These are phyloP conservation scores for Talaromyces sp. DNA, from an alignment of 2,329 filamentous ascomycete species.

Conservation along the genomic window DNA sequence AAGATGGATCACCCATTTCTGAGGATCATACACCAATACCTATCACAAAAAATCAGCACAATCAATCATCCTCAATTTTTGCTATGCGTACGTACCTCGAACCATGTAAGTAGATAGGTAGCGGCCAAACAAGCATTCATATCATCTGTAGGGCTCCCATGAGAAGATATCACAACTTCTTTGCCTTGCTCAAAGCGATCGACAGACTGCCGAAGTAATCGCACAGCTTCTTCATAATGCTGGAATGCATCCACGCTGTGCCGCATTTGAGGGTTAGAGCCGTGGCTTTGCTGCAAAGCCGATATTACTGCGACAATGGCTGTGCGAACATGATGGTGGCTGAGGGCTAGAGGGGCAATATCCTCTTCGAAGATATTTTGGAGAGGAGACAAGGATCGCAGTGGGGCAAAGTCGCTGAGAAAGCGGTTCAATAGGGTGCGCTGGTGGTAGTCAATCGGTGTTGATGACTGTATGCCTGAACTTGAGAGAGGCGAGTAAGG, in stretches of 20 bases:
- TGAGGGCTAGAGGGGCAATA: background rate
- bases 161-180: background rate
- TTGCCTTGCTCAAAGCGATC: background rate
- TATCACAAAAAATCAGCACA: background rate
- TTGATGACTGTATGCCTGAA: background rate
- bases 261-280: background rate
- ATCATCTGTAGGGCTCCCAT: background rate
- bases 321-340: constrained; percentile 2
- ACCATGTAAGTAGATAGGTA: constrained; percentile 1
- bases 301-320: constrained; percentile 1
- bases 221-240: constrained; percentile 7
- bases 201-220: background rate
- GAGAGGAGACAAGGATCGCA: background rate
- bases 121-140: constrained; percentile 2
- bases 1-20: constrained; percentile 1
- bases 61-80: background rate
- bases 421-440: background rate
- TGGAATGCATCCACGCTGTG: constrained; percentile 3
- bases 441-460: background rate
- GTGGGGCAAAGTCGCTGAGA: constrained; percentile 2
- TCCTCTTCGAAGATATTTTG: constrained; percentile 7
- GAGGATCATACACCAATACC: constrained; percentile 9
- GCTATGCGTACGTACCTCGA: background rate
- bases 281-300: background rate
- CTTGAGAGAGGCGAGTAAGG: background rate